Conservation (phyloP, 805 yeast genomes). For the Ogataea nonfermentans region DNA sequence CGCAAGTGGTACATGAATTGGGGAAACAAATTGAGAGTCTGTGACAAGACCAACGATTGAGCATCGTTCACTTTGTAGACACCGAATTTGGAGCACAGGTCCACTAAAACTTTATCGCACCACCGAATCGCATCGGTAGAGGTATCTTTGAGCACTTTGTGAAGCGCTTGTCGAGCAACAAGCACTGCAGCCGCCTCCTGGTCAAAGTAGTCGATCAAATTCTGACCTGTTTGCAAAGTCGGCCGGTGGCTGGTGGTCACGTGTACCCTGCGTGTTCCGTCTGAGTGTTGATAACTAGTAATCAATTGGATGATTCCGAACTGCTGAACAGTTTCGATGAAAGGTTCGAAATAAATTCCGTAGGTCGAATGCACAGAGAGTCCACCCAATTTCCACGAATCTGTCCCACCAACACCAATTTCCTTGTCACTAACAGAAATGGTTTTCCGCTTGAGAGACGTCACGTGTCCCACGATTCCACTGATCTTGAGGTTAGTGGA, state of each 20-base stretch:
- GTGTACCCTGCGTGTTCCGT: constrained; percentile 54
- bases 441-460: constrained; percentile 39
- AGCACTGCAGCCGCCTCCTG: constrained; percentile 69
- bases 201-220: constrained; percentile 52
- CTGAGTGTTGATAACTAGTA: constrained; percentile 61
- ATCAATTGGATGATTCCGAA: constrained; percentile 49
- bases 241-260: constrained; percentile 57
- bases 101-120: constrained; percentile 47
- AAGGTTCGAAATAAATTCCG: constrained; percentile 55
- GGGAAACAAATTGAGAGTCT: constrained; percentile 53
- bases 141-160: constrained; percentile 39
- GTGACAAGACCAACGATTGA: constrained; percentile 48
- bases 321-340: constrained; percentile 23
- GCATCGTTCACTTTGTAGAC: constrained; percentile 47
- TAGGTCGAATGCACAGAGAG: constrained; percentile 58
- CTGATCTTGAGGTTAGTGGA: constrained; percentile 49
- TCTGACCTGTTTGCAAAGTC: constrained; percentile 38
- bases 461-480: constrained; percentile 65
- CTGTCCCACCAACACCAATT: constrained; percentile 52
- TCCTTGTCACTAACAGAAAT: constrained; percentile 35
- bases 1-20: constrained; percentile 67
- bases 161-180: constrained; percentile 53
- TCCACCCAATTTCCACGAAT: constrained; percentile 59
- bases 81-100: constrained; percentile 46
- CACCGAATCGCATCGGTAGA: constrained; percentile 45